A percentile compares a stretch with the other conserved stretches of the same genome.
These are phyloP conservation scores for Colletotrichum sp. DNA, from an alignment of 2,329 filamentous ascomycete species.

Conservation along the genomic window DNA sequence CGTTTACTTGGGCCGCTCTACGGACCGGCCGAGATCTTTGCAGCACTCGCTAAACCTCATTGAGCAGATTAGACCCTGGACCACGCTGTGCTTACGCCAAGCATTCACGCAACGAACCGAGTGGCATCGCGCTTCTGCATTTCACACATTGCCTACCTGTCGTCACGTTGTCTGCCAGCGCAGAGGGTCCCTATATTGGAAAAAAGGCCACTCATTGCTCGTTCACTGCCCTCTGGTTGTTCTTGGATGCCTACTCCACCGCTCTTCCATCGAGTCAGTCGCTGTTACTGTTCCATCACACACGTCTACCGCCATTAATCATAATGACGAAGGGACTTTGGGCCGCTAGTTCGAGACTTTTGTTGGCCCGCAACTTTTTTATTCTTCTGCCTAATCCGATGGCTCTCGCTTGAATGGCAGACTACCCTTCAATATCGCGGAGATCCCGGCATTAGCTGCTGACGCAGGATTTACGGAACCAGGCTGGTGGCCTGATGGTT, in stretches of 20 bases:
- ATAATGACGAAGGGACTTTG: neutral
- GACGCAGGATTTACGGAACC: neutral
- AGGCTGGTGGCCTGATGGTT: neutral
- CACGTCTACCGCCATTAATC: neutral
- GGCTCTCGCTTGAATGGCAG: neutral
- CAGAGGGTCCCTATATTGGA: neutral
- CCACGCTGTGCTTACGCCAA: neutral
- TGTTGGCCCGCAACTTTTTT: neutral
- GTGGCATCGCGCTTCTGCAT: neutral
- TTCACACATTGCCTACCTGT: neutral
- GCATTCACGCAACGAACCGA: neutral
- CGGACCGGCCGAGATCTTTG: conserved; percentile 1
- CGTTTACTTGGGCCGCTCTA: neutral
- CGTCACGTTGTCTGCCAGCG: neutral
- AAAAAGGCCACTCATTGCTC: neutral
- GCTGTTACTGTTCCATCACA: neutral
- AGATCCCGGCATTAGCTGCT: neutral
- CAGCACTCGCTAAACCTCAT: neutral
- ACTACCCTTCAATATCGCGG: neutral
- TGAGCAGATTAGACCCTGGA: neutral
- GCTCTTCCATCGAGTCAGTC: neutral
- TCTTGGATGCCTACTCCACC: neutral
- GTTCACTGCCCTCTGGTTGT: neutral
- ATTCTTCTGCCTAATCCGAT: neutral
- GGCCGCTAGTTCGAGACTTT: neutral